phyloP scores from a whole-genome alignment of 306 rosid species.

The Biancaea sappan region DNA sequence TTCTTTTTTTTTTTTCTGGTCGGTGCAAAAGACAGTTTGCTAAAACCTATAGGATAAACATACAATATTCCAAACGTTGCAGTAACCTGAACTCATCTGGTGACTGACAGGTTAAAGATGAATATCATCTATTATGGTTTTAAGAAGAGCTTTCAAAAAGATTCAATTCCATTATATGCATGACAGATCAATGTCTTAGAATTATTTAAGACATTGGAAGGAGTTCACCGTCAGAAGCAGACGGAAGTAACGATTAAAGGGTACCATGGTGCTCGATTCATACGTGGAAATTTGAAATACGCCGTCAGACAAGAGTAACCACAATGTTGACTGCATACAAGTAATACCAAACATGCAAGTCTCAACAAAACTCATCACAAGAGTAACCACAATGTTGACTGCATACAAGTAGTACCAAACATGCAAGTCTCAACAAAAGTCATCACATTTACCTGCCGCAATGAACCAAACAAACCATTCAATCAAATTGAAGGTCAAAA shows the following conservation, averaged over 20 bases:
- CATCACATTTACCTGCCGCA: not conserved
- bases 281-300: not conserved
- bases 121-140: slow-evolving; percentile 11
- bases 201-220: not conserved
- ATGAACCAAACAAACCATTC: not conserved
- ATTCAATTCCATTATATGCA: not conserved
- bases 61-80: not conserved
- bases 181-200: not conserved
- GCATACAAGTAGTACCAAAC: not conserved
- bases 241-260: not conserved
- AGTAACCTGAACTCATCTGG: not conserved
- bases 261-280: not conserved
- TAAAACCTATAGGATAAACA: not conserved
- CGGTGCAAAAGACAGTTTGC: not conserved
- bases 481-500: not conserved
- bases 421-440: not conserved
- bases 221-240: not conserved
- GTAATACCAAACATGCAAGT: not conserved
- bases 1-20: no score
- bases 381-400: not conserved
- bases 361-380: not conserved
- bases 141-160: not conserved
- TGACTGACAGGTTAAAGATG: slow-evolving; percentile 3
- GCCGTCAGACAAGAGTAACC: not conserved
- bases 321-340: not conserved